phyloP scores from a whole-genome alignment of 768 basidiomycete genomes.

The Collybiopsis luxurians region DNA sequence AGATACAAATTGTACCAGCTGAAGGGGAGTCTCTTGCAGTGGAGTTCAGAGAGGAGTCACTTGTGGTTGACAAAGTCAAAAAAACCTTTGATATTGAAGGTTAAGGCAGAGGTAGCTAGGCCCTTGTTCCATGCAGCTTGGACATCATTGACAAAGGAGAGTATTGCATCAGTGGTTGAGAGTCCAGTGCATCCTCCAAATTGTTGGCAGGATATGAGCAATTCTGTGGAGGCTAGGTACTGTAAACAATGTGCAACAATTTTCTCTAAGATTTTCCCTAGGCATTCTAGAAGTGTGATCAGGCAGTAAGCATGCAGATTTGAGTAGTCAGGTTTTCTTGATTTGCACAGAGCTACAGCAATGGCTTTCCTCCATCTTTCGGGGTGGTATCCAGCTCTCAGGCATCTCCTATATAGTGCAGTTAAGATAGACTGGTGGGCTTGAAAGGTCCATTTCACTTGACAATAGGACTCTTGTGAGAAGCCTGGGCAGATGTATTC shows the following conservation, averaged over 20 bases:
- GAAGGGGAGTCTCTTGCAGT: constrained; percentile 16
- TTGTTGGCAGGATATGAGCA: no score
- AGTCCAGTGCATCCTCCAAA: no score
- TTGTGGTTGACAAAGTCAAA: no score
- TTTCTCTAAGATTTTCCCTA: constrained; percentile 29
- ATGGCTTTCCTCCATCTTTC: constrained; percentile 24
- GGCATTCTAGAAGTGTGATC: constrained; percentile 31
- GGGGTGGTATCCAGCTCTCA: constrained; percentile 24
- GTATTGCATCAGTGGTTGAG: no score
- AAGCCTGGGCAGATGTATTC: constrained; percentile 20
- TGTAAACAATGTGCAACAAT: constrained; percentile 22
- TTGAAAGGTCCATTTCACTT: constrained; percentile 23
- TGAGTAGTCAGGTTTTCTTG: constrained; percentile 32
- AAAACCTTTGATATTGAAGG: no score
- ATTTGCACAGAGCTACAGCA: constrained; percentile 30
- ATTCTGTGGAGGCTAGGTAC: constrained; percentile 17
- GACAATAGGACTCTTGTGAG: constrained; percentile 20
- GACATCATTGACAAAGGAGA: no score
- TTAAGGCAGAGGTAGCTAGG: no score
- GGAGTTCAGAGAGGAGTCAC: no score
- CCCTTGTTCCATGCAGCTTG: no score
- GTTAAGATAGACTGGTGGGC: constrained; percentile 1
- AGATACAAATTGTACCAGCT: background rate
- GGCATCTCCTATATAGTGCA: constrained; percentile 16
- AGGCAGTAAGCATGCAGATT: constrained; percentile 30